Base-by-base conservation (phyloP, 2,329 filamentous ascomycete species). In the Fusarium albosuccineum region DNA sequence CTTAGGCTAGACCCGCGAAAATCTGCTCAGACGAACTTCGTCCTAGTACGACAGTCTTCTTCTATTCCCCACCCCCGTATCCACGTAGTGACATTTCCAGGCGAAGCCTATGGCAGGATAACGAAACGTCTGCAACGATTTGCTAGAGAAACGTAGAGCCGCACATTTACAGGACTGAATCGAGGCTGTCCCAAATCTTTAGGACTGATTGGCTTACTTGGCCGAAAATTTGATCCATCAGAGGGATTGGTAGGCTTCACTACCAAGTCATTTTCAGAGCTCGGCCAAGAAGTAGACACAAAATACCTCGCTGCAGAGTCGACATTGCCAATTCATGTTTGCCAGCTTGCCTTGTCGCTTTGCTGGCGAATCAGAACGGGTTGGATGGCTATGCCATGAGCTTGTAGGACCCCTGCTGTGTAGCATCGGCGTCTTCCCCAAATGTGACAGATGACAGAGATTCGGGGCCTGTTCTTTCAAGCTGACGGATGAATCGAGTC, bases 391-490 rank as follows among this genome's bases (percentile, higher is more conserved):
- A n/a, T 56, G 26, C 51, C 56, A 63, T 42, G 37, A 60, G 56
- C 50, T 59, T 57, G 51, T 54, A 58, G 30, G n/a, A 53, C 45
- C 29, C 11, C 16, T 41, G 29, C 6, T 51, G 62, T 71, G 55
- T 58, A 60, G 14, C 60, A 26, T 67, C 55, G 53, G 48, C 61
- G 54, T 58, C 64, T 61, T 49, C 61, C 46, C 54, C 46, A 68
- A 49, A 52, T 48, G 51, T 40, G 58, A 64, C 62, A 17, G 22
- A 33, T 51, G 42, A 55, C 16, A 45, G 36, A 48, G 42, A 29
- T 36, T 40, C 67, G 44, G 45, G n/a, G 41, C 41, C 49, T 62
- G 48, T 42, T 72, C 68, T 67, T 58, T 72, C 65, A 70, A 65
- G 60, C 57, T 68, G 69, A 58, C 64, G 62, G 56, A 62, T 39